Percentiles rank a stretch among this genome's conserved stretches.
Conservation (phyloP, 768 basidiomycete genomes). For the Leccinum truebloodii region DNA sequence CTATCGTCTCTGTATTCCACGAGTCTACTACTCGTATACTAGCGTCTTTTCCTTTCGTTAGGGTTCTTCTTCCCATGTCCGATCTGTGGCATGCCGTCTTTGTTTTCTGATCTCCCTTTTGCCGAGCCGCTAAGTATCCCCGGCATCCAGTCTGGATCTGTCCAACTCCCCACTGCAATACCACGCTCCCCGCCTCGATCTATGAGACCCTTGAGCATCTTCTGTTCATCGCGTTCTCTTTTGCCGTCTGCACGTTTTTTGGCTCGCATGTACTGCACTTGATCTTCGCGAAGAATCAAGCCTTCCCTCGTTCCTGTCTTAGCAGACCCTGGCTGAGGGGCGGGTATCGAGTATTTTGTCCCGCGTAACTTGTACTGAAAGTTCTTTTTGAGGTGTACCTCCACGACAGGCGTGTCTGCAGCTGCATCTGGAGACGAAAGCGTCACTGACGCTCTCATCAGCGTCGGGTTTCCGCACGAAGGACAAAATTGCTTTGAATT, state of each 20-base stretch:
- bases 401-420: constrained; percentile 64
- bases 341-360: constrained; percentile 89
- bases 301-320: constrained; percentile 82
- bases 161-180: constrained; percentile 73
- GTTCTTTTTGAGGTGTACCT: constrained; percentile 92
- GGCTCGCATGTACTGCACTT: constrained; percentile 82
- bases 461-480: constrained; percentile 90
- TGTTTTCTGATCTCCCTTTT: constrained; percentile 60
- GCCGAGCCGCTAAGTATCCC: constrained; percentile 73
- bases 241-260: constrained; percentile 75
- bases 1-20: constrained; percentile 16
- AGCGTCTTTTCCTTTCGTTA: constrained; percentile 69
- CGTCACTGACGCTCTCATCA: constrained; percentile 90
- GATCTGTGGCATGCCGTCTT: constrained; percentile 76
- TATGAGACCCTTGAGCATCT: constrained; percentile 62
- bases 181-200: constrained; percentile 51
- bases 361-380: constrained; percentile 94
- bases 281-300: constrained; percentile 91
- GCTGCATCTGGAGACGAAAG: constrained; percentile 65
- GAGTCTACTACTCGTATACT: constrained; percentile 17
- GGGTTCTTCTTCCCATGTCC: constrained; percentile 90
- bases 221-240: constrained; percentile 69
- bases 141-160: constrained; percentile 95
- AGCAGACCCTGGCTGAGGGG: constrained; percentile 85
- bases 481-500: constrained; percentile 95